Evolutionary conservation across 2,329 filamentous ascomycete species (phyloP).

Genomic region (Microsporum ferrugineum): DNA sequence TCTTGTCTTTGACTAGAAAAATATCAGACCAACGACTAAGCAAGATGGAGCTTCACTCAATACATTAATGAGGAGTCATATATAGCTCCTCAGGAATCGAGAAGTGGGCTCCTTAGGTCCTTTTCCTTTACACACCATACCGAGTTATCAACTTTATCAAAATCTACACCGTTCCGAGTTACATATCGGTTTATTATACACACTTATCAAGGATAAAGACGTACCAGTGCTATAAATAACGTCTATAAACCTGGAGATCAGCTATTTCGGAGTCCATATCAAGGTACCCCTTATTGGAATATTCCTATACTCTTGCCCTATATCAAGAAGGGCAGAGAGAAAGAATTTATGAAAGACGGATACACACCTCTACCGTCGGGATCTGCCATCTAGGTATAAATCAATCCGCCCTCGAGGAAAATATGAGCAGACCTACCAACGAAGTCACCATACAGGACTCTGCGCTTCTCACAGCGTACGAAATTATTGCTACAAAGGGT

Average conservation of each 20-base stretch:
- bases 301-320: neutral
- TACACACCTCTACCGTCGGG: neutral
- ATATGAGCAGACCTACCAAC: neutral
- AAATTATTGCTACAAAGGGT: neutral
- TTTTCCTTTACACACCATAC: neutral
- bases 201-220: neutral
- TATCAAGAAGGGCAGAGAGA: neutral
- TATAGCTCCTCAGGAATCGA: neutral
- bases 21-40: constrained; percentile 1
- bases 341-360: neutral
- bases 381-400: neutral
- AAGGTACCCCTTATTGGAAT: neutral
- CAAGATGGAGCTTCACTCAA: neutral
- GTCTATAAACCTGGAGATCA: neutral
- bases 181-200: neutral
- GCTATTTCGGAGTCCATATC: neutral
- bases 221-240: neutral
- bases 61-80: neutral
- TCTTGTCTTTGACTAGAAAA: neutral
- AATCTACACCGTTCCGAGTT: neutral
- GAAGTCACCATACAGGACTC: neutral
- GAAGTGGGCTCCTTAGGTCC: neutral
- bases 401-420: neutral
- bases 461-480: too few relatives aligned
- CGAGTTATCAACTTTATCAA: neutral